Percentiles rank a stretch among this genome's conserved stretches.
phyloP scores from a whole-genome alignment of 2,329 filamentous ascomycete genomes.

The Fusarium domesticum region DNA sequence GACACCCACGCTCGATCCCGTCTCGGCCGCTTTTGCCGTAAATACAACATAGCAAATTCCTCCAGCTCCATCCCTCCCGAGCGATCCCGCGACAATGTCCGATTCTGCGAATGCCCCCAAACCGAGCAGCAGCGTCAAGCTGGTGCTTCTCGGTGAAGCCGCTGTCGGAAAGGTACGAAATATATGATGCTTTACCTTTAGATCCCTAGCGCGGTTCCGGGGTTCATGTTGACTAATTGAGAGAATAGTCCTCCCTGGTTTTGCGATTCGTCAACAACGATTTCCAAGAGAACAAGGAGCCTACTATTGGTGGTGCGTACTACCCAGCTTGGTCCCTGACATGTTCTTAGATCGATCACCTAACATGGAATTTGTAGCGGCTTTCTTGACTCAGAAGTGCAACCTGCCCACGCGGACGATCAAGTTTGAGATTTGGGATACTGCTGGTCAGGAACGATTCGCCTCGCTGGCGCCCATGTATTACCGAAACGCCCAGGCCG shows the following conservation, averaged over 20 bases:
- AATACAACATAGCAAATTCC: constrained; percentile 3
- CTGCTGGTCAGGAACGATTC: constrained; percentile 95
- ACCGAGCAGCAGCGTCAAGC: constrained; percentile 99
- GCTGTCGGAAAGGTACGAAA: constrained; percentile 88
- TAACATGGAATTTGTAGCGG: constrained; percentile 55
- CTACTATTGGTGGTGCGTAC: constrained; percentile 87
- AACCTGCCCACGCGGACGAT: constrained; percentile 89
- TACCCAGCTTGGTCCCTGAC: constrained; percentile 1
- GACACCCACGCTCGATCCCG: no score
- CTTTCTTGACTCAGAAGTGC: constrained; percentile 98
- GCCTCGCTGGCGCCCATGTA: constrained; percentile 98
- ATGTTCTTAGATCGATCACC: neutral
- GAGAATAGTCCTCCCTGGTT: constrained; percentile 81
- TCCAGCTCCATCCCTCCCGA: constrained; percentile 12
- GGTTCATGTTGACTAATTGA: constrained; percentile 23
- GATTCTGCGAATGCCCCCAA: constrained; percentile 67
- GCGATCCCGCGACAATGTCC: constrained; percentile 34
- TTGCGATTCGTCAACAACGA: constrained; percentile 99
- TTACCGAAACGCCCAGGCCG: constrained; percentile 97
- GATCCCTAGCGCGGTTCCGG: neutral
- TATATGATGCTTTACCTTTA: neutral
- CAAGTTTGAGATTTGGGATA: constrained; percentile 97
- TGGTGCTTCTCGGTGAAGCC: constrained; percentile 94
- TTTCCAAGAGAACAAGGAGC: constrained; percentile 99
- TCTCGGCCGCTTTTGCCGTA: neutral